Conservation (phyloP, 2,329 filamentous ascomycete species). For the Arthrobotrys pseudoclavata region DNA sequence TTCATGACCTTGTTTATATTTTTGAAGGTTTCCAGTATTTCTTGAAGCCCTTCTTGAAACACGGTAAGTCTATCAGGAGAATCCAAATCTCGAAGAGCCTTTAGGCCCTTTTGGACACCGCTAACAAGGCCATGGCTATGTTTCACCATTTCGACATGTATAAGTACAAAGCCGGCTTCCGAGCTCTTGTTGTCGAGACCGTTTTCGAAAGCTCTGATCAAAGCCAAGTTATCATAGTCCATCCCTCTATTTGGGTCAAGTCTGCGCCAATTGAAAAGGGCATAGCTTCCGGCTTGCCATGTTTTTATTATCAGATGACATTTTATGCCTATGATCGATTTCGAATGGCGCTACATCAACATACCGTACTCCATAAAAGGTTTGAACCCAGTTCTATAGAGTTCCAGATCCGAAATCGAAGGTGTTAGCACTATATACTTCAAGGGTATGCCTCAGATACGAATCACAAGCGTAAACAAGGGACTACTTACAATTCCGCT, state of each 20-base stretch:
- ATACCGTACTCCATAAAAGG: slow-evolving; percentile 85
- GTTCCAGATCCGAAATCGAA: background rate
- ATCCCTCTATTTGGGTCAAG: slow-evolving; percentile 72
- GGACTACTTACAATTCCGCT: slow-evolving; percentile 81
- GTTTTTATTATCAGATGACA: background rate
- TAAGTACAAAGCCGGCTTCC: slow-evolving; percentile 95
- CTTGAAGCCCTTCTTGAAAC: slow-evolving; percentile 70
- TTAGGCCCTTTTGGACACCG: slow-evolving; percentile 72
- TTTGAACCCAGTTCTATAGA: slow-evolving; percentile 77
- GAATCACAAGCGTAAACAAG: background rate
- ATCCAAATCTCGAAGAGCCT: slow-evolving; percentile 67
- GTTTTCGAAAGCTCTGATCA: slow-evolving; percentile 91
- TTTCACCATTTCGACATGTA: slow-evolving; percentile 94
- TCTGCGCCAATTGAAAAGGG: slow-evolving; percentile 77
- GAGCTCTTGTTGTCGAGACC: slow-evolving; percentile 88
- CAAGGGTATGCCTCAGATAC: background rate
- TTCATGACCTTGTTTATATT: slow-evolving; percentile 74
- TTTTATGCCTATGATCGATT: background rate
- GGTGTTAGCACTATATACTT: background rate
- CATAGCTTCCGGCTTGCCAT: slow-evolving; percentile 73
- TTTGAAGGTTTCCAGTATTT: slow-evolving; percentile 70
- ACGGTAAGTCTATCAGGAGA: slow-evolving; percentile 62
- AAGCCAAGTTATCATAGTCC: slow-evolving; percentile 78
- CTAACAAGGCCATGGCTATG: slow-evolving; percentile 82
- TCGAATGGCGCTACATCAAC: background rate